A percentile compares a stretch with the other conserved stretches of the same genome.
Conservation (phyloP, 2,329 filamentous ascomycete species). For the Thielaviopsis euricoi region DNA sequence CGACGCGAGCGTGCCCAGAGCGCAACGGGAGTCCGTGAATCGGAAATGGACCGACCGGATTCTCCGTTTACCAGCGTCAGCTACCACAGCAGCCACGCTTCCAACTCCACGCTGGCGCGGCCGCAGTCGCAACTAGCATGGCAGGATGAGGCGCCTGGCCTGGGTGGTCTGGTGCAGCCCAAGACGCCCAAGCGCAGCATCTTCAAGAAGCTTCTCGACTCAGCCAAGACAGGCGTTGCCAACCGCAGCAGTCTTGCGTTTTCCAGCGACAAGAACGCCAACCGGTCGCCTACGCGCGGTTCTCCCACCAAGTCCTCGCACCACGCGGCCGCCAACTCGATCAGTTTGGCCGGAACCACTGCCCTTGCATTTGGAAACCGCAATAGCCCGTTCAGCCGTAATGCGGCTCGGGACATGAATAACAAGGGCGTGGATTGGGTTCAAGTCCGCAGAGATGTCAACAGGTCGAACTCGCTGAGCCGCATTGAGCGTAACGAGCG, state of each 20-base stretch:
- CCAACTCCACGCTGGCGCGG: constrained; percentile 32
- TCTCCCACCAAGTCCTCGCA: constrained; percentile 16
- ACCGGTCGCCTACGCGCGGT: constrained; percentile 18
- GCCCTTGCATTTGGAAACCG: constrained; percentile 17
- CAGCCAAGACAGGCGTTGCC: constrained; percentile 83
- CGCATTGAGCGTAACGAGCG: constrained; percentile 74
- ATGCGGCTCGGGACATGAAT: constrained; percentile 50
- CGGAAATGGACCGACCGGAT: constrained; percentile 38
- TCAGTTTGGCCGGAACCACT: constrained; percentile 16
- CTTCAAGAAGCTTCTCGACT: constrained; percentile 89
- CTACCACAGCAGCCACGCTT: constrained; percentile 79
- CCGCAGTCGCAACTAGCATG: constrained; percentile 52
- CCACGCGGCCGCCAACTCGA: constrained; percentile 25
- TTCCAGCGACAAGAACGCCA: constrained; percentile 20
- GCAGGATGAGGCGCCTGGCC: constrained; percentile 46
- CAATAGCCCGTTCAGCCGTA: constrained; percentile 23
- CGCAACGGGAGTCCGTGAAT: constrained; percentile 43
- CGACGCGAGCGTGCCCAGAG: constrained; percentile 51
- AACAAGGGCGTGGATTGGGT: constrained; percentile 66
- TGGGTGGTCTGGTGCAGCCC: constrained; percentile 64
- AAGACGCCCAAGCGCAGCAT: constrained; percentile 75
- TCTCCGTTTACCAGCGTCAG: constrained; percentile 63
- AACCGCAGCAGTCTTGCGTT: constrained; percentile 72
- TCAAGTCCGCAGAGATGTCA: constrained; percentile 90
- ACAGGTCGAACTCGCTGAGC: constrained; percentile 84